Conservation (phyloP, 805 yeast genomes). For the Candida stauntonica region DNA sequence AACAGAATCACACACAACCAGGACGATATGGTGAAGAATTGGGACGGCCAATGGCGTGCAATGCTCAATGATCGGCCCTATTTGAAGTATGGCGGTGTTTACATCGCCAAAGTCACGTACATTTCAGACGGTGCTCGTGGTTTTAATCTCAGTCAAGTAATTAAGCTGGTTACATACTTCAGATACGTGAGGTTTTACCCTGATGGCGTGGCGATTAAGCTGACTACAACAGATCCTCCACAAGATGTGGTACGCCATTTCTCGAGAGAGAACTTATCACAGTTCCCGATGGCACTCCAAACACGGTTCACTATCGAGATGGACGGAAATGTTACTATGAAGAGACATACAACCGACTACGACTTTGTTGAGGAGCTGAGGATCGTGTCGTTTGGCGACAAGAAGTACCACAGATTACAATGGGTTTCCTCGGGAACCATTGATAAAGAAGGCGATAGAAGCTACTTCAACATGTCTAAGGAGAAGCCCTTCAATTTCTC, state of each 20-base stretch:
- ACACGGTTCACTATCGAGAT: slow-evolving; percentile 44
- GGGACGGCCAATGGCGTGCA: slow-evolving; percentile 35
- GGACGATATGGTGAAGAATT: slow-evolving; percentile 33
- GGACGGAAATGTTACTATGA: slow-evolving; percentile 48
- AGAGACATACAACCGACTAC: slow-evolving; percentile 59
- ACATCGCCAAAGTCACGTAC: slow-evolving; percentile 81
- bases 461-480: slow-evolving; percentile 54
- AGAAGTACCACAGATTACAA: slow-evolving; percentile 61
- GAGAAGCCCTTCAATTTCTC: slow-evolving; percentile 81
- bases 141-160: slow-evolving; percentile 65
- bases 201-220: slow-evolving; percentile 69
- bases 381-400: slow-evolving; percentile 56
- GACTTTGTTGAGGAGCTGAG: slow-evolving; percentile 58
- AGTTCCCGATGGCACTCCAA: slow-evolving; percentile 30
- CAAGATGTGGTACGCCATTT: slow-evolving; percentile 55
- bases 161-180: slow-evolving; percentile 82
- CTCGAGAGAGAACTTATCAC: slow-evolving; percentile 30
- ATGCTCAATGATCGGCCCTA: slow-evolving; percentile 61
- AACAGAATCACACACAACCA: slow-evolving; percentile 34
- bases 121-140: slow-evolving; percentile 76
- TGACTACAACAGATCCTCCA: slow-evolving; percentile 74
- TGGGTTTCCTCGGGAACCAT: slow-evolving; percentile 66
- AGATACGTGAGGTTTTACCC: slow-evolving; percentile 78
- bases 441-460: slow-evolving; percentile 51
- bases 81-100: slow-evolving; percentile 75